Base-by-base conservation (phyloP, 352 stramenopile genomes). In the Globisporangium spiculum region DNA sequence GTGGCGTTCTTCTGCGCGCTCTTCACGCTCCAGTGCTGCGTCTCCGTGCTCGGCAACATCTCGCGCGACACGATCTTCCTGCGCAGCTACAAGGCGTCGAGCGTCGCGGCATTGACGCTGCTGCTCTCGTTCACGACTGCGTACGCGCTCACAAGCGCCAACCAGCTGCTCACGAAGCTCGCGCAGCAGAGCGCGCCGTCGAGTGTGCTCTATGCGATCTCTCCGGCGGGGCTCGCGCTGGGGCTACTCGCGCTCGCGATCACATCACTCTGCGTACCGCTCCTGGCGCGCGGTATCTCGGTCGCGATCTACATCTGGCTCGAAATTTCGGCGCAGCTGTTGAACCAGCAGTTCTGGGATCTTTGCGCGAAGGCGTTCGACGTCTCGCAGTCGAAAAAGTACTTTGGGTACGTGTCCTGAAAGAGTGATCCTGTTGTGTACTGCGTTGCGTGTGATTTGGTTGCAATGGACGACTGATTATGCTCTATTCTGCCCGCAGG, bases 341-440 rank as follows among this genome's bases (percentile, higher is more conserved):
- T 96, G 48, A 88, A 79, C 18, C 86, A 92, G 46, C 86, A 96
- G 71, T 96, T 96, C 73, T 96, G 88, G 88, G 88, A 96, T 65
- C 70, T 94, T 12, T 96, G 88, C 55, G 83, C 88, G 27, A 89
- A 89, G 61, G 79, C 77, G 0, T 96, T 96, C 64, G 84, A 91
- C 58, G 86, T 96, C 26, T 78, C 83, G 12, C 74, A 94, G 68
- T 91, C 86, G 7, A 96, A 96, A 57, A 91, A 91, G 63, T 93
- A 88, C 68, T 96, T 96, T 71, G 88, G 88, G 67, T 85, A 68
- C 20, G 74, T 65, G 12, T 53, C 53, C 10, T 55, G 34, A 30
- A 63, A 46, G 8, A 5, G 12, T 4, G 18, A n/a, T 41, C 14
- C 38, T 60, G 18, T 46, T 58, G 7, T 62, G n/a, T 36, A 3